These are phyloP conservation scores for Beauveria sp. DNA, from an alignment of 2,329 filamentous ascomycete genomes.

Conservation along the genomic window DNA sequence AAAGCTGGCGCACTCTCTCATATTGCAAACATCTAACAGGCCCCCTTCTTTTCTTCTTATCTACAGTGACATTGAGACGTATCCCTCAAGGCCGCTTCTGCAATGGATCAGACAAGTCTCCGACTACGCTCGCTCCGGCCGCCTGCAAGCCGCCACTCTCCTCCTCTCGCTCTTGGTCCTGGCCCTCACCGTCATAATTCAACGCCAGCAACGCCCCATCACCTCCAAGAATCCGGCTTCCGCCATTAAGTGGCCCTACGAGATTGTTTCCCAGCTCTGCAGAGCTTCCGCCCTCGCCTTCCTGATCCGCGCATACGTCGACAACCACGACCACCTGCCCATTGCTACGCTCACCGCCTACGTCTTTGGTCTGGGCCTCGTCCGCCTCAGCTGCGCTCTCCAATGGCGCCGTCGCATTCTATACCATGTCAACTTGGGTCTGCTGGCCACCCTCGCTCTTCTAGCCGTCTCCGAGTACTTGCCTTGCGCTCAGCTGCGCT, in stretches of 20 bases:
- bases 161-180: conserved; percentile 30
- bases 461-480: conserved; percentile 31
- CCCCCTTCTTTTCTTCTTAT: neutral
- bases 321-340: conserved; percentile 27
- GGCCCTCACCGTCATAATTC: conserved; percentile 14
- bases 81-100: conserved; percentile 5
- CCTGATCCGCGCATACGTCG: conserved; percentile 27
- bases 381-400: conserved; percentile 32
- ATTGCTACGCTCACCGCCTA: conserved; percentile 32
- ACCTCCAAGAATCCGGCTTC: conserved; percentile 26
- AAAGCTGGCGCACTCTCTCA: neutral
- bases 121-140: conserved; percentile 32
- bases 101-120: conserved; percentile 34
- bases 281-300: conserved; percentile 34
- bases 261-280: conserved; percentile 34
- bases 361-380: conserved; percentile 35
- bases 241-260: conserved; percentile 33
- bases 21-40: neutral
- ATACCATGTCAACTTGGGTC: conserved; percentile 41
- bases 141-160: conserved; percentile 31
- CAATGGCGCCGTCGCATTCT: conserved; percentile 39
- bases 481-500: conserved; percentile 34
- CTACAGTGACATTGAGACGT: conserved; percentile 1
- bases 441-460: conserved; percentile 29
- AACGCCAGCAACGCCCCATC: conserved; percentile 15